Conservation (phyloP, 345 rosid genomes). For the Eucalyptus albens region DNA sequence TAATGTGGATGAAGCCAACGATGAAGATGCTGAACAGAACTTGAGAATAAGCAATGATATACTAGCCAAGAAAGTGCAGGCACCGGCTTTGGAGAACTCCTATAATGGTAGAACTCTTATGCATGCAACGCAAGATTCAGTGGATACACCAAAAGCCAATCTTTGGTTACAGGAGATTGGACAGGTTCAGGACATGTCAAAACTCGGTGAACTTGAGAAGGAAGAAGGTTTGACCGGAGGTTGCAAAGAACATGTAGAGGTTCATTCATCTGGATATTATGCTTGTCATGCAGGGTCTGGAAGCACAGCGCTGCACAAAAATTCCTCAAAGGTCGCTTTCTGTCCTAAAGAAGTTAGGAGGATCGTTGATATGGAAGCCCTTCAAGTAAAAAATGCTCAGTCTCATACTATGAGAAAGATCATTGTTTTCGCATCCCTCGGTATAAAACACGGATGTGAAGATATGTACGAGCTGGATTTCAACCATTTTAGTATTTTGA, state of each 20-base stretch:
- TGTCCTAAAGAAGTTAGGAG: slow-evolving; percentile 43
- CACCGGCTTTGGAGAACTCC: neutral
- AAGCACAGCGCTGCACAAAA: neutral
- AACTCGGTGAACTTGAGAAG: neutral
- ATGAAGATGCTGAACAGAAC: slow-evolving; percentile 9
- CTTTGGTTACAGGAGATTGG: neutral
- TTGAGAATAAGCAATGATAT: neutral
- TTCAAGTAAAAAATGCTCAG: slow-evolving; percentile 30
- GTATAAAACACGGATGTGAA: slow-evolving; percentile 46
- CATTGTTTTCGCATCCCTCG: slow-evolving; percentile 35
- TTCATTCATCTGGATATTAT: neutral
- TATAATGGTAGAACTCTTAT: neutral
- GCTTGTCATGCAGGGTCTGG: neutral
- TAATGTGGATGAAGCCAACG: neutral
- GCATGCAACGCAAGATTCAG: neutral
- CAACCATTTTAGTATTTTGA: slow-evolving; percentile 36
- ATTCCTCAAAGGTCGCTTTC: slow-evolving; percentile 23
- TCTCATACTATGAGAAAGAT: slow-evolving; percentile 50
- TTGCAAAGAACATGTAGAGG: neutral
- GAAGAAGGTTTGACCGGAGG: neutral
- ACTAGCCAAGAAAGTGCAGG: neutral
- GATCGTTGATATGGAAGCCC: slow-evolving; percentile 19
- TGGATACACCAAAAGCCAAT: neutral
- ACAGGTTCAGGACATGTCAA: neutral
- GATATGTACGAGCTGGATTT: slow-evolving; percentile 42